These are phyloP conservation scores for Barnettozyma pratensis DNA, from an alignment of 805 yeast species.

Conservation along the genomic window DNA sequence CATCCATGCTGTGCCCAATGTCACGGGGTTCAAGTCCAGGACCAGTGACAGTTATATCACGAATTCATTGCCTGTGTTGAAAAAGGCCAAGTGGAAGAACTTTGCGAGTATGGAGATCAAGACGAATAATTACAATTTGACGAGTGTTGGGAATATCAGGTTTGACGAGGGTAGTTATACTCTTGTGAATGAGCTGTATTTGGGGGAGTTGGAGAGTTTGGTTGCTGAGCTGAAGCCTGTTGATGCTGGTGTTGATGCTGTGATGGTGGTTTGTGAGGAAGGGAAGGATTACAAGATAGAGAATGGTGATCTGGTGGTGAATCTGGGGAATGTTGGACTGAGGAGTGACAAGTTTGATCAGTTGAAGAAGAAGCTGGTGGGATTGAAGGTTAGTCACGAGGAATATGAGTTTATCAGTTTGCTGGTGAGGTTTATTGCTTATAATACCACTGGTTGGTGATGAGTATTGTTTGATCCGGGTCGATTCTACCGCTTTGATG, in stretches of 20 bases:
- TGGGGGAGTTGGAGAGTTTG: not conserved
- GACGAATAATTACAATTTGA: slow-evolving; percentile 9
- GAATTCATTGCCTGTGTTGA: slow-evolving; percentile 5
- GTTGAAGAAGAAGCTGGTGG: not conserved
- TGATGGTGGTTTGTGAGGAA: not conserved
- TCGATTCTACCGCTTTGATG: no score
- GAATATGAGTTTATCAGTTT: not conserved
- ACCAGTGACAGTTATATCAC: slow-evolving; percentile 13
- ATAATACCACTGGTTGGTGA: not conserved
- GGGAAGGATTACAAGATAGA: not conserved
- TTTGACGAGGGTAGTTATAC: not conserved
- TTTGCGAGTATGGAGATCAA: slow-evolving; percentile 15
- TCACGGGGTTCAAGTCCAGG: slow-evolving; percentile 2
- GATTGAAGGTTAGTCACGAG: not conserved
- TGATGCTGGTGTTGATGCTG: not conserved
- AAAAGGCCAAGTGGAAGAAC: slow-evolving; percentile 5
- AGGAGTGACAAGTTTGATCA: not conserved
- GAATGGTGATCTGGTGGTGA: not conserved
- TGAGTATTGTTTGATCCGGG: not conserved
- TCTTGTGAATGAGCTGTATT: not conserved
- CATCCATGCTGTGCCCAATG: slow-evolving; percentile 12
- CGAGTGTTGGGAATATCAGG: slow-evolving; percentile 5
- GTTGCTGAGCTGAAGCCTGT: not conserved
- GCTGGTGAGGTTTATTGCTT: not conserved
- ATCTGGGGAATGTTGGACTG: not conserved